Conservation (phyloP, 1,139 yeast species). For the Geotrichum bryndzae region DNA sequence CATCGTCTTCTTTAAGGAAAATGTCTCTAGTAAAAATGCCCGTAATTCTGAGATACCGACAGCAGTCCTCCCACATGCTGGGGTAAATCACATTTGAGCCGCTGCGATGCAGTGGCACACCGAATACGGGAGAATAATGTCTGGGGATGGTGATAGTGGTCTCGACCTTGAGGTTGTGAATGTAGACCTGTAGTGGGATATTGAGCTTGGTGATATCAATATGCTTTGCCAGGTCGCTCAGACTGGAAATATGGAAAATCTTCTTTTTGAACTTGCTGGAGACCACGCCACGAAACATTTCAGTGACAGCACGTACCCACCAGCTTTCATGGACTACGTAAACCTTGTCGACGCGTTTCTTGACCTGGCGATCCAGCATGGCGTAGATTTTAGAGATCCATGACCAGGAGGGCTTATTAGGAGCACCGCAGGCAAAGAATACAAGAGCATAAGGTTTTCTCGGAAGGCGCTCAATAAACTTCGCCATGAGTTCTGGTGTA, state of each 20-base stretch:
- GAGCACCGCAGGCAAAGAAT: conserved; percentile 73
- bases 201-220: conserved; percentile 72
- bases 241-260: conserved; percentile 47
- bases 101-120: conserved; percentile 27
- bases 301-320: conserved; percentile 76
- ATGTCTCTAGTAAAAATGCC: conserved; percentile 21
- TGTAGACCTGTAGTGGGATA: conserved; percentile 67
- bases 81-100: conserved; percentile 23
- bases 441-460: conserved; percentile 54
- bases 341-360: conserved; percentile 52
- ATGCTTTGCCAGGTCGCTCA: conserved; percentile 56
- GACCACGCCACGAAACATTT: conserved; percentile 58
- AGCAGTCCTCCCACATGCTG: conserved; percentile 30
- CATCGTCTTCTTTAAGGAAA: conserved; percentile 20
- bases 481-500: conserved; percentile 9
- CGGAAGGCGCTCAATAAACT: conserved; percentile 43
- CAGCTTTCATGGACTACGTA: conserved; percentile 89
- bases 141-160: conserved; percentile 33
- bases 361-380: conserved; percentile 53
- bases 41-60: conserved; percentile 24
- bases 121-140: conserved; percentile 34
- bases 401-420: conserved; percentile 52
- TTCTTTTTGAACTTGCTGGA: conserved; percentile 42
- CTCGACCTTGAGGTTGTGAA: conserved; percentile 42
- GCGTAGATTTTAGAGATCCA: conserved; percentile 75